Conservation (phyloP, 352 stramenopile species). For the Globisporangium carolinianum region DNA sequence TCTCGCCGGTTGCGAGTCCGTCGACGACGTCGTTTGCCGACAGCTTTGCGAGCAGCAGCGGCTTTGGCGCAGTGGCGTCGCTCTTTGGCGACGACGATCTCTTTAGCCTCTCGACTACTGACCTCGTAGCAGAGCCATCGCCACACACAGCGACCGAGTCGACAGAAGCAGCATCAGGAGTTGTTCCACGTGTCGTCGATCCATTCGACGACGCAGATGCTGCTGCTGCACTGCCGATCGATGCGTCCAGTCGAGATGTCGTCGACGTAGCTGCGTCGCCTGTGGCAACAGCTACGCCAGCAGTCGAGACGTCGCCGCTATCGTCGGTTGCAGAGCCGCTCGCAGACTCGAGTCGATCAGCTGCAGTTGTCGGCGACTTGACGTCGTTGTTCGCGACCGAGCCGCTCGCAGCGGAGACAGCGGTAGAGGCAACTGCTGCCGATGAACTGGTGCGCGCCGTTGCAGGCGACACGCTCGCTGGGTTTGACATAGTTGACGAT, state of each 20-base stretch:
- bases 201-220: no score
- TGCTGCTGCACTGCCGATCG: no score
- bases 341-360: no score
- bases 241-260: no score
- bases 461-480: no score
- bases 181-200: no score
- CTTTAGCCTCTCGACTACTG: constrained; percentile 17
- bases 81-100: constrained; percentile 26
- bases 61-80: constrained; percentile 2
- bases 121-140: neutral
- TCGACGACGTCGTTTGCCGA: constrained; percentile 9
- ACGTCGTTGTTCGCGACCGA: neutral
- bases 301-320: no score
- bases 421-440: neutral
- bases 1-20: constrained; percentile 36
- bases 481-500: no score
- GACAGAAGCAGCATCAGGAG: neutral
- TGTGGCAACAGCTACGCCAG: no score
- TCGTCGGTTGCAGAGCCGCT: no score
- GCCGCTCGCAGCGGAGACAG: neutral
- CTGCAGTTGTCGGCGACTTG: neutral
- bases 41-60: constrained; percentile 25
- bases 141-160: neutral
- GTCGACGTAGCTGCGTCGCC: no score
- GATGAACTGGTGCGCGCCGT: no score